Evolutionary conservation across 2,329 filamentous ascomycete genomes (phyloP).

Genomic region (Beauveria sp.): DNA sequence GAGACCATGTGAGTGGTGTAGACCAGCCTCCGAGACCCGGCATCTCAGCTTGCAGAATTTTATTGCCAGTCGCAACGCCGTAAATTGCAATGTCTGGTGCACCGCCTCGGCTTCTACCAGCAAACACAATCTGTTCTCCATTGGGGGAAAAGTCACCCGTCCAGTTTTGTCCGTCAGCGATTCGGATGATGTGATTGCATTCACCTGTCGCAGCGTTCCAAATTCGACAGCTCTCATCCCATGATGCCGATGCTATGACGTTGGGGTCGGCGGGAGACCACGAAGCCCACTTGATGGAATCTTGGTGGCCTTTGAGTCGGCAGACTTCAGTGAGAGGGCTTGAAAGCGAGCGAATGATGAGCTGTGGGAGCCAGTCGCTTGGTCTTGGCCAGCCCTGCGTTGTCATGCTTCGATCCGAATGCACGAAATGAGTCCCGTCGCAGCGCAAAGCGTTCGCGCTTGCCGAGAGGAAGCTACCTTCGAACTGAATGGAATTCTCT

Average conservation of each 20-base stretch:
- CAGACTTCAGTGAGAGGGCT: neutral
- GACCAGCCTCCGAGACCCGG: neutral
- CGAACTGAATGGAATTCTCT: neutral
- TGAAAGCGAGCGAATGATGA: slow-evolving; percentile 3
- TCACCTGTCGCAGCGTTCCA: slow-evolving; percentile 4
- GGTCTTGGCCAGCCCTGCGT: slow-evolving; percentile 4
- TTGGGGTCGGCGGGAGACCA: slow-evolving; percentile 3
- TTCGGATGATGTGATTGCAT: neutral
- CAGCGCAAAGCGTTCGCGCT: neutral
- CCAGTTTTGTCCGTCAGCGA: neutral
- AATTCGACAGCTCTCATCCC: slow-evolving; percentile 2
- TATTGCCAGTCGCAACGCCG: neutral
- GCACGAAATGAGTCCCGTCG: neutral
- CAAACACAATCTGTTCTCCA: slow-evolving; percentile 6
- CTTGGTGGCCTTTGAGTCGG: slow-evolving; percentile 7
- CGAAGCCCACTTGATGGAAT: slow-evolving; percentile 4
- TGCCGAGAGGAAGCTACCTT: slow-evolving; percentile 3
- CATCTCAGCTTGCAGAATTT: neutral
- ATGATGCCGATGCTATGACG: slow-evolving; percentile 4
- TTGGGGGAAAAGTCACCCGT: slow-evolving; percentile 4
- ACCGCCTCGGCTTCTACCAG: neutral
- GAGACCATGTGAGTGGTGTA: slow-evolving; percentile 3
- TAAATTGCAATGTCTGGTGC: neutral
- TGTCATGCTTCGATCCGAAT: slow-evolving; percentile 4
- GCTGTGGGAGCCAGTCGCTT: slow-evolving; percentile 6